phyloP scores from a whole-genome alignment of 1,284 basidiomycete genomes.

The Naganishia liquefaciens region DNA sequence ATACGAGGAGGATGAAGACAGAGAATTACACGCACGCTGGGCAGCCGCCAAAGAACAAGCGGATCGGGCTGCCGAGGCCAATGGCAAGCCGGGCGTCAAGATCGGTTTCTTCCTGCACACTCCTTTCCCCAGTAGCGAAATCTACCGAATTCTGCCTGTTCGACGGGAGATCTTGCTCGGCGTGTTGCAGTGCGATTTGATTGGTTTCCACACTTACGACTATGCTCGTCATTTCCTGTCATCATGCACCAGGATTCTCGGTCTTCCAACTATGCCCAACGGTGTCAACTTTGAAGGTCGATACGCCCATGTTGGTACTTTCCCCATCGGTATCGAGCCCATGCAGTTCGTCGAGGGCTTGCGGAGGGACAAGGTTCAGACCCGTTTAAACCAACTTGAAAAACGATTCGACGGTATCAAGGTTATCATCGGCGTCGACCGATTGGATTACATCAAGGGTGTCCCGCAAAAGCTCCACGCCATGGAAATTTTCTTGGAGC shows the following conservation, averaged over 20 bases:
- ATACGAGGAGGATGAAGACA: constrained; percentile 46
- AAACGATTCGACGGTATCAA: constrained; percentile 91
- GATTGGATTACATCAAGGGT: constrained; percentile 99
- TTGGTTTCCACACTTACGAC: constrained; percentile 99
- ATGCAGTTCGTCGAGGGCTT: constrained; percentile 85
- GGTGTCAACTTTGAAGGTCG: constrained; percentile 94
- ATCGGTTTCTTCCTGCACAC: constrained; percentile 99
- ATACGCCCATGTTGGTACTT: constrained; percentile 94
- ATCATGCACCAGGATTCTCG: constrained; percentile 93
- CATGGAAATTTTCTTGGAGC: constrained; percentile 90
- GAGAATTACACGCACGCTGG: constrained; percentile 11
- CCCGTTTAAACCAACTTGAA: constrained; percentile 77
- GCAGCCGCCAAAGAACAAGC: constrained; percentile 40
- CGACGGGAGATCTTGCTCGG: constrained; percentile 94
- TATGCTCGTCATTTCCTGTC: constrained; percentile 99
- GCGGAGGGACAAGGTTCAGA: constrained; percentile 72
- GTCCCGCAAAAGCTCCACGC: constrained; percentile 98
- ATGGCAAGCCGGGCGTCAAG: constrained; percentile 63
- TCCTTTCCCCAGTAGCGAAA: constrained; percentile 96
- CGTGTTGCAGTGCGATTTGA: constrained; percentile 91
- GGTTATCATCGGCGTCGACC: constrained; percentile 96
- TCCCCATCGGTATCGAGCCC: constrained; percentile 98
- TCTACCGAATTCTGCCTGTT: constrained; percentile 96
- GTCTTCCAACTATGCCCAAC: constrained; percentile 96
- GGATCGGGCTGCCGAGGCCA: constrained; percentile 48